Conservation (phyloP, 73 alveolate species). For the Paramecium tetraurelia region DNA sequence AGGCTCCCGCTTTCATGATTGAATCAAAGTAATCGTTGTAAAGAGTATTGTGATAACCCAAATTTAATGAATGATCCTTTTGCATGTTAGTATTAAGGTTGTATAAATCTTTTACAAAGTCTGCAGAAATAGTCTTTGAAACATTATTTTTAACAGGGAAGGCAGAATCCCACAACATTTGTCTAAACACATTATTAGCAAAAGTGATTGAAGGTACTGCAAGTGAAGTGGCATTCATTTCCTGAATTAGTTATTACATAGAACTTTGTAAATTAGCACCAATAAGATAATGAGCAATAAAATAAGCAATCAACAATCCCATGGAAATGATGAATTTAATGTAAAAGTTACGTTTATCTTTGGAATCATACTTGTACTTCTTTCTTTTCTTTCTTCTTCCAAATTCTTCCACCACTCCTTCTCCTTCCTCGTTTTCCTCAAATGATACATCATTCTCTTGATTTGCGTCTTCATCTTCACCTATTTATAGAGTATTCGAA, state of each 20-base stretch:
- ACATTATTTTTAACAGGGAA: neutral
- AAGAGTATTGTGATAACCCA: conserved; percentile 26
- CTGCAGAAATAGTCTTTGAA: neutral
- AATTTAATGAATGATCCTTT: conserved; percentile 59
- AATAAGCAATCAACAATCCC: conserved; percentile 21
- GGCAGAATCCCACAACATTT: conserved; percentile 2
- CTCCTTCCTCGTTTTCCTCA: conserved; percentile 58
- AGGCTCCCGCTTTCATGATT: conserved; percentile 50
- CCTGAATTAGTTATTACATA: neutral
- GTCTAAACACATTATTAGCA: conserved; percentile 58
- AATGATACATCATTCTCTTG: neutral
- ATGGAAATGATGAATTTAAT: conserved; percentile 43
- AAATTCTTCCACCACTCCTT: conserved; percentile 50
- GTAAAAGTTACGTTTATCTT: conserved; percentile 50
- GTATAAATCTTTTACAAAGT: conserved; percentile 17
- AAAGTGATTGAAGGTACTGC: conserved; percentile 47
- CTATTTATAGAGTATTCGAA: conserved; percentile 55
- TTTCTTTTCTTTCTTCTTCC: conserved; percentile 63
- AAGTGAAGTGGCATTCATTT: conserved; percentile 49
- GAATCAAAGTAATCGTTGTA: conserved; percentile 47
- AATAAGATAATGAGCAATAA: conserved; percentile 52
- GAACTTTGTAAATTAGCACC: conserved; percentile 39
- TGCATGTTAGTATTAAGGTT: conserved; percentile 54
- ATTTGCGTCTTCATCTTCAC: conserved; percentile 57
- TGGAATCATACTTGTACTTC: conserved; percentile 59